phyloP scores from a whole-genome alignment of 2,329 filamentous ascomycete species.

The Karstenula rhodostoma region DNA sequence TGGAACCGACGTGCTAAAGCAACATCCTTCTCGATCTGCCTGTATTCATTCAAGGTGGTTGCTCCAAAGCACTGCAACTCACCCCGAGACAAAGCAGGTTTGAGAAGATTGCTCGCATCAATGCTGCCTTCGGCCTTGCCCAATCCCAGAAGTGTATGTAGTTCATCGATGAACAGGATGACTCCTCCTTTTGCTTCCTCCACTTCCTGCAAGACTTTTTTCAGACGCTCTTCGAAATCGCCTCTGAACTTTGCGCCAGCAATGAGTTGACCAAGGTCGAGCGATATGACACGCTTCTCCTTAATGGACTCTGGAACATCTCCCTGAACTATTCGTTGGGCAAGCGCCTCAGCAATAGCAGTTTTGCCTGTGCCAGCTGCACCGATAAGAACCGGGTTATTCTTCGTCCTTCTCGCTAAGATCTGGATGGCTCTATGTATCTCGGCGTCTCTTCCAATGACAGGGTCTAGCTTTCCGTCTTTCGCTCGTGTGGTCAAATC shows the following conservation, averaged over 20 bases:
- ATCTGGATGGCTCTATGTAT: slow-evolving; percentile 96
- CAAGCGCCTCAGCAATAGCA: slow-evolving; percentile 88
- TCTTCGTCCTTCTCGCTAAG: slow-evolving; percentile 90
- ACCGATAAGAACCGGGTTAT: slow-evolving; percentile 94
- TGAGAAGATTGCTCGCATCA: slow-evolving; percentile 92
- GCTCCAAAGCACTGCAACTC: slow-evolving; percentile 96
- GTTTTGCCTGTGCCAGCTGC: slow-evolving; percentile 93
- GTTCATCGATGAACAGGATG: slow-evolving; percentile 93
- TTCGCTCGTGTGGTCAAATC: slow-evolving; percentile 87
- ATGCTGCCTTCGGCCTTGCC: slow-evolving; percentile 97
- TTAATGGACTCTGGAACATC: slow-evolving; percentile 97
- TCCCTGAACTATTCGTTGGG: slow-evolving; percentile 86
- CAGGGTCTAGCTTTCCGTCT: slow-evolving; percentile 91
- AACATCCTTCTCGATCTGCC: slow-evolving; percentile 93
- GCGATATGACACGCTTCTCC: slow-evolving; percentile 85
- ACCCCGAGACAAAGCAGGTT: slow-evolving; percentile 90
- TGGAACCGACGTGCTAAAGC: slow-evolving; percentile 93
- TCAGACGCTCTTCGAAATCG: slow-evolving; percentile 94
- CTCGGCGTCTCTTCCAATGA: slow-evolving; percentile 90
- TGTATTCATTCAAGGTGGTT: slow-evolving; percentile 91
- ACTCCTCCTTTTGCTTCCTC: slow-evolving; percentile 87
- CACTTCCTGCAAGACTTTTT: slow-evolving; percentile 89
- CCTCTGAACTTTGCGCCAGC: slow-evolving; percentile 95
- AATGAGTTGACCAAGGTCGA: slow-evolving; percentile 92
- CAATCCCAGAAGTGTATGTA: slow-evolving; percentile 89